Base-by-base conservation (phyloP, 129 eudicot genomes). In the Oenanthe sinensis region DNA sequence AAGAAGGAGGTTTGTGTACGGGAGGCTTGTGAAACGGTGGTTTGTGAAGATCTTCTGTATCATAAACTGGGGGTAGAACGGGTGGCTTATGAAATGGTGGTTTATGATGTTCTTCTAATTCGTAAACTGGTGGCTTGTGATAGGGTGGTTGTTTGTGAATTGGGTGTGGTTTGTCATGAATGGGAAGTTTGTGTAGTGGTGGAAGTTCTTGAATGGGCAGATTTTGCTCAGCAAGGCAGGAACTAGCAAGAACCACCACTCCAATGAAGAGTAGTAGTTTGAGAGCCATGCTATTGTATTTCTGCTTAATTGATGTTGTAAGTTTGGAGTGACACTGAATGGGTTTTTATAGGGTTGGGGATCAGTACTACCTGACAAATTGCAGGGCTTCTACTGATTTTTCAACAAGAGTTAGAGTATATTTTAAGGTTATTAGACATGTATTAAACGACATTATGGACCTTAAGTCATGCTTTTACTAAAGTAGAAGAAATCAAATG, bases 161-260 rank as follows among this genome's bases (percentile, higher is more conserved):
- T 2, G 75, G 47, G 42, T 28, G 50, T 55, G n/a, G 65, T 52
- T 52, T 52, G 15, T 30, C 20, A 16, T 33, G 36, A 30, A 30
- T 39, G 14, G 72, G 72, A 6, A 39, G 72, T 14, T 24, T 24
- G 72, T 30, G 72, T 3, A 28, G 17, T 1, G 72, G 72, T 67
- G 73, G 73, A 13, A 16, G n/a, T 14, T 68, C 20, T 14, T 68
- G 73, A 30, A 28, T 16, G 2, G 46, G 74, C 10, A 37, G n/a
- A 13, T 71, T 71, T 17, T 39, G 75, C 8, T 72, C 76, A 13
- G 76, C 76, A 22, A 72, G 37, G 76, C 36, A 72, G 48, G 76
- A 24, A 20, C 54, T 42, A 37, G 52, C 47, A 13, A 72, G 76
- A 72, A 10, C 76, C 76, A 43, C 76, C 15, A 44, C 52, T 22